phyloP scores from a whole-genome alignment of 1,284 basidiomycete species.

The Sanguinoderma infundibulare region DNA sequence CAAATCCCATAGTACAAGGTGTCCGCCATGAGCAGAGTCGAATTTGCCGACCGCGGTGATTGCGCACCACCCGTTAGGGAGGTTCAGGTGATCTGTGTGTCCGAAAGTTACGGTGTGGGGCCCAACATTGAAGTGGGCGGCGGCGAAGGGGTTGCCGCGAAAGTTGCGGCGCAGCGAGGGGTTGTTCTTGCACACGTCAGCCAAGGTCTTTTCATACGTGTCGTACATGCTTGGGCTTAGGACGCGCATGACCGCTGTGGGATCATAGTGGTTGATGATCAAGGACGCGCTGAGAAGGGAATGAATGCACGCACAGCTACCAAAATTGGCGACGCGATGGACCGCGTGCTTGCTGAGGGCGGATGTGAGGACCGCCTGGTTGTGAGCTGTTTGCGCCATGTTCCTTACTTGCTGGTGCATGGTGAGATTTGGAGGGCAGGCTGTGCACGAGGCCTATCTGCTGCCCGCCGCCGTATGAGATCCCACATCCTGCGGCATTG shows the following conservation, averaged over 20 bases:
- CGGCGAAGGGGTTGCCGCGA: constrained; percentile 20
- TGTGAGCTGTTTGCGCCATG: too few relatives aligned
- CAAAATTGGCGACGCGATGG: too few relatives aligned
- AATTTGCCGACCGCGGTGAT: constrained; percentile 32
- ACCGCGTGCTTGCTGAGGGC: not conserved
- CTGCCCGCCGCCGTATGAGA: not conserved
- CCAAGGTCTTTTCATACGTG: not conserved
- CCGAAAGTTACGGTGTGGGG: constrained; percentile 4
- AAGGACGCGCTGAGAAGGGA: too few relatives aligned
- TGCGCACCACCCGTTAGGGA: constrained; percentile 27
- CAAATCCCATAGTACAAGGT: constrained; percentile 33
- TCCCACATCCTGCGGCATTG: not conserved
- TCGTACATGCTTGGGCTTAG: not conserved
- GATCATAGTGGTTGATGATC: too few relatives aligned
- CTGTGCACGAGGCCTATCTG: too few relatives aligned
- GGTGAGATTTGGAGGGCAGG: too few relatives aligned
- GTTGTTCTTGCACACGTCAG: not conserved
- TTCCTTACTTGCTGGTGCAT: too few relatives aligned
- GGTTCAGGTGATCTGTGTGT: constrained; percentile 29
- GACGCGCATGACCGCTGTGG: too few relatives aligned
- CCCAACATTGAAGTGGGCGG: constrained; percentile 29
- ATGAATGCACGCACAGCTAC: too few relatives aligned
- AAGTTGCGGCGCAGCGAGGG: constrained; percentile 1
- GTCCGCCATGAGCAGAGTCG: constrained; percentile 29
- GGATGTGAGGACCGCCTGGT: too few relatives aligned